Evolutionary conservation across 2,329 filamentous ascomycete species (phyloP), one percentile per base, ranked within the genome.

Genomic region (Fusarium musae): DNA sequence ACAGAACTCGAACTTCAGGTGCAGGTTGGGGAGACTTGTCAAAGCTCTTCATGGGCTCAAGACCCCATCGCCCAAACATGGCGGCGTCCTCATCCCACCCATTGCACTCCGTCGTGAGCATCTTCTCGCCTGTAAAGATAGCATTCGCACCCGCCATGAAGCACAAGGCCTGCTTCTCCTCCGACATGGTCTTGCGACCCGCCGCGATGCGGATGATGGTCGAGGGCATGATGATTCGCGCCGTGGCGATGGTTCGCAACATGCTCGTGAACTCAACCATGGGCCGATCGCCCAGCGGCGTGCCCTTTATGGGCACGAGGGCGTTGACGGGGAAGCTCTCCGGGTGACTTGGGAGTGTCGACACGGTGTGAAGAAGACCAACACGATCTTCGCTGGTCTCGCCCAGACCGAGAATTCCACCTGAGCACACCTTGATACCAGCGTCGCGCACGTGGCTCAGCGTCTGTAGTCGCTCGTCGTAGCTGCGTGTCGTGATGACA

Each of bases 51-150:
- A 97, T 97, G 2, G 94, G 93, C 78, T 89, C 87, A 66, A 96
- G 84, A 0, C 95, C 95, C 93, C 94, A 97, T 58, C 90, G 88
- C 5, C 91, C 89, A 83, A 97, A 97, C 90, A 97, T 93, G 46
- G 85, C 90, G 71, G 89, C 91, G 78, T 97, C 95, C 82, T 97
- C 93, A 71, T 96, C 94, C 93, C 93, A 97, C 36, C 94, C 93
- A 75, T 94, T 95, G 80, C 94, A 97, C 64, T 95, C 93, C 0
- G 95, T 97, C 9, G 95, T 97, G 83, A 97, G 82, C 95, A 97
- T 97, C 87, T 96, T 97, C 85, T 97, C 95, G 13, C 95, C 95
- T 0, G 95, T 97, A 80, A 97, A 97, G 39, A 97, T 92, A n/a
- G 95, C 95, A 78, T 97, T 97, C 2, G 95, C 95, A 19, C 95